Base-by-base conservation (phyloP, 106 monocot species). In the Phalaenopsis aphrodite region DNA sequence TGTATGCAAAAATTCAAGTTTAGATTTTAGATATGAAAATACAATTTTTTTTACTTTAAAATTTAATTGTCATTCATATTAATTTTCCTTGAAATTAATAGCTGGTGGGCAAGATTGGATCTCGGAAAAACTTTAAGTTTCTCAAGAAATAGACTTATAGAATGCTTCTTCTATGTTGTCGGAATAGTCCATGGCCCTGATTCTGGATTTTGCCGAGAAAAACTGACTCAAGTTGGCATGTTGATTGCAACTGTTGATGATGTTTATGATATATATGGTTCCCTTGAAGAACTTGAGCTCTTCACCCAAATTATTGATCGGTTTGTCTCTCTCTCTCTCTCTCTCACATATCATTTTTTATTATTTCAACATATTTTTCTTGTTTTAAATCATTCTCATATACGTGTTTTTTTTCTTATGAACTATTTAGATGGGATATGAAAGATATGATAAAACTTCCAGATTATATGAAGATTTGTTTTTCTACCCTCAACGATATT, bases 251-350 rank as follows among this genome's bases (percentile, higher is more conserved):
- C 41, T 5, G 49, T 87, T 18, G 89, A 89, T 83, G 89, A 89
- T 74, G 41, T 83, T 42, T 86, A 86, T 73, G 86, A 86, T 81
- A 43, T 85, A 9, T 85, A 89, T 80, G 89, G 84, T 39, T 84
- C 87, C 5, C 39, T 87, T 11, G 89, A 87, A 66, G 89, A 89
- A 72, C 84, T 87, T 41, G 76, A 77, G 77, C 72, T 83, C 64
- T 89, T 89, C 19, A 89, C 87, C 56, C 48, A 56, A 65, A 82
- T 82, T 38, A 52, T 87, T 38, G 42, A 81, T 3, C 84, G 87
- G 87, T 89, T 37, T 9, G 16, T 48, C 0, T 42, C 55, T 19
- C 48, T 5, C 73, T 52, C 12, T 15, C 12, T 52, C 1, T 12
- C 15, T 15, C 12, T 15, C 30, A 30, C 30, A 30, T 30, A 30